Percentiles rank a stretch among this genome's conserved stretches.
Conservation (phyloP, 176 grass and related monocot species). For the Rhynchospora breviuscula region DNA sequence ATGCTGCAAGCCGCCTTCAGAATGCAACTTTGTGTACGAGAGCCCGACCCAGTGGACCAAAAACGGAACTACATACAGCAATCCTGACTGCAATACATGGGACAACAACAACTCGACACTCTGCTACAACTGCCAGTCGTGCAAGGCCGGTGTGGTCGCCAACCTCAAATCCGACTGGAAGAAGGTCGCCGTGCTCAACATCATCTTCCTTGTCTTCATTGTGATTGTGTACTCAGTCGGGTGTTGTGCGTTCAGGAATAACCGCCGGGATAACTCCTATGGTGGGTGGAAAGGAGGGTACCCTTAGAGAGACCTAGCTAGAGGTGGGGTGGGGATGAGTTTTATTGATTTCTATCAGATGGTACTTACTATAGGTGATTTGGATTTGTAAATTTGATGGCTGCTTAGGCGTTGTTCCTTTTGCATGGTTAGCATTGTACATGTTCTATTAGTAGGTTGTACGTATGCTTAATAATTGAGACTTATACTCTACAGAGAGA, state of each 20-base stretch:
- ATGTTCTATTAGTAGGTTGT: conserved; percentile 4
- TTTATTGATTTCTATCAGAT: too few relatives aligned
- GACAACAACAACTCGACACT: conserved; percentile 24
- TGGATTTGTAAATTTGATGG: conserved; percentile 8
- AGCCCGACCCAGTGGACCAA: conserved; percentile 31
- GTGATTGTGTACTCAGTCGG: conserved; percentile 80
- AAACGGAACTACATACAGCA: not conserved
- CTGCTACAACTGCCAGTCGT: conserved; percentile 68
- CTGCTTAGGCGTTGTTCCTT: not conserved
- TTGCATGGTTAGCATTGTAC: conserved; percentile 14
- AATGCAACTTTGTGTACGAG: conserved; percentile 34
- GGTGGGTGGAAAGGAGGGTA: conserved; percentile 35
- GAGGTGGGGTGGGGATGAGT: not conserved
- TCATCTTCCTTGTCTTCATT: conserved; percentile 70
- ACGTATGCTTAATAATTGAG: not conserved
- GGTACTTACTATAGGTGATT: not conserved
- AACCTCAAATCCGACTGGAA: conserved; percentile 60
- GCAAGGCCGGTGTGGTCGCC: conserved; percentile 70
- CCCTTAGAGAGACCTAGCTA: conserved; percentile 24
- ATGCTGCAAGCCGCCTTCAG: conserved; percentile 68
- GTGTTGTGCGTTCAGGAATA: conserved; percentile 85
- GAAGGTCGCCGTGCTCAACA: conserved; percentile 45
- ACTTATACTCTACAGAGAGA: not conserved
- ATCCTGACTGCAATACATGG: conserved; percentile 53
- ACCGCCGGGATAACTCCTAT: conserved; percentile 46